Percentiles rank a stretch among this genome's conserved stretches.
Conservation (phyloP, 495 filamentous ascomycete species). For the Aspergillus olivimuriae region DNA sequence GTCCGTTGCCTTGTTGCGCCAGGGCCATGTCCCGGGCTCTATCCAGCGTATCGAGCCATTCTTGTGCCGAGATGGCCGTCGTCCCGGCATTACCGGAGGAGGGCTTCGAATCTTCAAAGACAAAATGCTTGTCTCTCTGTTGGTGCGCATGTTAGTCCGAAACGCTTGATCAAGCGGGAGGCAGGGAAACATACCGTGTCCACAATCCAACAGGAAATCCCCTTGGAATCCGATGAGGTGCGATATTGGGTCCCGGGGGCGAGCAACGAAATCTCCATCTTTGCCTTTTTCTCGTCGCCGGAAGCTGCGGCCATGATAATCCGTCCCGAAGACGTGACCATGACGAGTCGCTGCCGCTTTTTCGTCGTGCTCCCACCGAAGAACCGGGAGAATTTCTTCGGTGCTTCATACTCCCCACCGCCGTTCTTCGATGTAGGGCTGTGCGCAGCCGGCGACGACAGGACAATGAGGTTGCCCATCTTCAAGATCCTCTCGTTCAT, state of each 20-base stretch:
- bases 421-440: constrained; percentile 63
- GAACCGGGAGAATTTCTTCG: constrained; percentile 86
- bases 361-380: constrained; percentile 87
- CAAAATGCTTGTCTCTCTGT: constrained; percentile 83
- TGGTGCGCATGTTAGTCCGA: constrained; percentile 13
- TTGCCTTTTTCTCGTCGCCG: constrained; percentile 92
- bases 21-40: constrained; percentile 74
- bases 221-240: constrained; percentile 75
- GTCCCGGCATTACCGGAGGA: constrained; percentile 40
- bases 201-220: constrained; percentile 79
- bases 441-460: constrained; percentile 62
- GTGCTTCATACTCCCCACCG: constrained; percentile 50
- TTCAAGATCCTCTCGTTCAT: constrained; percentile 93
- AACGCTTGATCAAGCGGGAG: no score
- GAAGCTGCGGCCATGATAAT: constrained; percentile 88
- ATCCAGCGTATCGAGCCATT: constrained; percentile 84
- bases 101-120: constrained; percentile 85
- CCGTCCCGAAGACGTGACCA: constrained; percentile 87
- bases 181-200: constrained; percentile 94
- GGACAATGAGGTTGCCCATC: constrained; percentile 80
- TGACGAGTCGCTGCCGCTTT: constrained; percentile 86
- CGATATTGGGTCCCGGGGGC: constrained; percentile 66
- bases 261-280: constrained; percentile 79
- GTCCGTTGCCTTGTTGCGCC: constrained; percentile 57
- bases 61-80: constrained; percentile 54